A percentile compares a stretch with the other conserved stretches of the same genome.
Conservation (phyloP, 1,139 yeast species). For the Taphrina wiesneri region DNA sequence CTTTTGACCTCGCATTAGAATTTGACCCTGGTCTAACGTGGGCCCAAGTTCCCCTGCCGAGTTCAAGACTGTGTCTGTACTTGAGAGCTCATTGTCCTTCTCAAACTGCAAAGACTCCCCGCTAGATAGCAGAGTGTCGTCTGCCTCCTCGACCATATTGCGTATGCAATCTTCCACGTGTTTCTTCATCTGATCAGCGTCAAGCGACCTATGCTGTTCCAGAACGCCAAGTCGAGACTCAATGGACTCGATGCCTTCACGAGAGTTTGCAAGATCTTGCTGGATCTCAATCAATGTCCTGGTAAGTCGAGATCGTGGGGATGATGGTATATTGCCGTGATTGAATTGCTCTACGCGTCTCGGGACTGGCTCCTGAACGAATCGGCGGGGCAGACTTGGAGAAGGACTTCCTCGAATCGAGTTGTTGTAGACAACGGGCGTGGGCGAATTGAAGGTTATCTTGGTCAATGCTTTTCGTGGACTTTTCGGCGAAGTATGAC, state of each 20-base stretch:
- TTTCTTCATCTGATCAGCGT: background rate
- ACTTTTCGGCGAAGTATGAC: conserved; percentile 7
- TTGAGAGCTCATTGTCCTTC: background rate
- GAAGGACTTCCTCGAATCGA: background rate
- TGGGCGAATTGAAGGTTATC: background rate
- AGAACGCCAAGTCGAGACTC: conserved; percentile 2
- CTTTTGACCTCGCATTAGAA: background rate
- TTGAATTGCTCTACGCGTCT: background rate
- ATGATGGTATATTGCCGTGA: background rate
- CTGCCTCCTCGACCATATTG: conserved; percentile 14
- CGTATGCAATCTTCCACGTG: conserved; percentile 9
- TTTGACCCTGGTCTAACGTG: background rate
- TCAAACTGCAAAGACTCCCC: background rate
- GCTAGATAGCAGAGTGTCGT: background rate
- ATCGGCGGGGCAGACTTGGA: background rate
- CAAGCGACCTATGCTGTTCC: background rate
- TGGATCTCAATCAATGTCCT: conserved; percentile 3
- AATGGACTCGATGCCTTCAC: conserved; percentile 18
- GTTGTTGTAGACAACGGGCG: background rate
- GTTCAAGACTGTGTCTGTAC: background rate
- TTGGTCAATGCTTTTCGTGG: background rate
- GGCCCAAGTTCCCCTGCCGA: background rate
- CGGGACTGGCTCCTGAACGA: background rate
- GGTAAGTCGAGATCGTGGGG: conserved; percentile 7
- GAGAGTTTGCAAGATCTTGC: conserved; percentile 3